Base-by-base conservation (phyloP, 202 grass and related monocot genomes). In the Setaria viridis region DNA sequence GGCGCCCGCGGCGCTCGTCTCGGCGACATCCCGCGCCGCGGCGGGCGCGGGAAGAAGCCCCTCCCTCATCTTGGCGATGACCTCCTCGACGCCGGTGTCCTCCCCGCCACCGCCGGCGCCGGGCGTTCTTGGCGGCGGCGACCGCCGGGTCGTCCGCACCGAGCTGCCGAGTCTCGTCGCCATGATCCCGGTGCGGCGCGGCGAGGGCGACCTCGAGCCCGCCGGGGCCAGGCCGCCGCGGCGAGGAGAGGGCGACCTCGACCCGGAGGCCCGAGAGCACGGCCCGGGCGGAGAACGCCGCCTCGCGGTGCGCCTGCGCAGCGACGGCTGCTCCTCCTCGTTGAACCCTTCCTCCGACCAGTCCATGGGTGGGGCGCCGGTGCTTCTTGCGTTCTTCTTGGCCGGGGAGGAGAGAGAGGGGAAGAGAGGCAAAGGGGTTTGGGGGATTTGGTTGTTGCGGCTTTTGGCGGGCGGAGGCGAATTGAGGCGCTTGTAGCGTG, bases 291-390 rank as follows among this genome's bases (percentile, higher is more conserved):
- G 30, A 7, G 79, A 62, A 17, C 11, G 41, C 41, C n/a, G 17
- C 42, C 30, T 16, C 33, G 3, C 35, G 14, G 0, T 21, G 21
- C 45, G 74, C 79, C 84, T 33, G 11, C 17, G 56, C 74, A 74
- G 57, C 48, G 60, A 12, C 20, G 42, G 67, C n/a, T 57, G 9
- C 3, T 65, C 65, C 17, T 71, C 84, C 80, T 90, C 88, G 4
- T 67, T 13, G 32, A 74, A 9, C 16, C 68, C 79, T 15, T 82
- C 74, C 42, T 74, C 67, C 67, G 49, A 43, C 84, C 84, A 87
- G 50, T 66, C 84, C 88, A 86, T 90, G 67, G 88, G 62, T 50
- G 47, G 79, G 4, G 72, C 37, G 71, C 6, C 14, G 74, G 74
- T 6, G 66, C 62, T 74, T 67, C 84, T 83, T 43, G 80, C 67